phyloP scores from a whole-genome alignment of 2,329 filamentous ascomycete species.

The Monilinia laxa region DNA sequence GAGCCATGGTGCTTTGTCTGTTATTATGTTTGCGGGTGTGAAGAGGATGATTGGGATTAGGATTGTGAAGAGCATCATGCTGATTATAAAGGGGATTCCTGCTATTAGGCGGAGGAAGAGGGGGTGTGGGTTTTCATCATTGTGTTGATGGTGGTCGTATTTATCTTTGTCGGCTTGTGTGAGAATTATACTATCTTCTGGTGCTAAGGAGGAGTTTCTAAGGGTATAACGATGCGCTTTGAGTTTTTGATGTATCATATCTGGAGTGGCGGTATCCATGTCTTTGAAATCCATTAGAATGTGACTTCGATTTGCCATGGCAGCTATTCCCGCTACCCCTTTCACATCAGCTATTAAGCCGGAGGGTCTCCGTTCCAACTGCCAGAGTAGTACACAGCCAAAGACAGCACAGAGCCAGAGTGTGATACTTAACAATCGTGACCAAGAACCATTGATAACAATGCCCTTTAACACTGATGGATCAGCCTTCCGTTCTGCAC shows the following conservation, averaged over 20 bases:
- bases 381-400: constrained; percentile 57
- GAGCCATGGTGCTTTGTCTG: constrained; percentile 63
- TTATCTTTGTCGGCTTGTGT: constrained; percentile 47
- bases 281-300: constrained; percentile 73
- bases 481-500: constrained; percentile 45
- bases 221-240: constrained; percentile 66
- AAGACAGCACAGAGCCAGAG: constrained; percentile 58
- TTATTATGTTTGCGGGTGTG: constrained; percentile 51
- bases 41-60: constrained; percentile 65
- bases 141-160: constrained; percentile 50
- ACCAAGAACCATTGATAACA: constrained; percentile 57
- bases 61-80: constrained; percentile 55
- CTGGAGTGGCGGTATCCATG: constrained; percentile 64
- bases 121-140: constrained; percentile 62
- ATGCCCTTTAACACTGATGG: constrained; percentile 53
- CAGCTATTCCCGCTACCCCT: constrained; percentile 70
- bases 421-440: constrained; percentile 58
- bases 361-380: constrained; percentile 61
- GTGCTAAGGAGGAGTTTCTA: constrained; percentile 68
- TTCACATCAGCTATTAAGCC: constrained; percentile 67
- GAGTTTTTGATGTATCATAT: constrained; percentile 67
- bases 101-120: constrained; percentile 63
- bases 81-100: constrained; percentile 59
- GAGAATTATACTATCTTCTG: constrained; percentile 53
- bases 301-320: constrained; percentile 72